These are phyloP conservation scores for Prunella vulgaris DNA, from an alignment of 257 asterid genomes.

Conservation along the genomic window DNA sequence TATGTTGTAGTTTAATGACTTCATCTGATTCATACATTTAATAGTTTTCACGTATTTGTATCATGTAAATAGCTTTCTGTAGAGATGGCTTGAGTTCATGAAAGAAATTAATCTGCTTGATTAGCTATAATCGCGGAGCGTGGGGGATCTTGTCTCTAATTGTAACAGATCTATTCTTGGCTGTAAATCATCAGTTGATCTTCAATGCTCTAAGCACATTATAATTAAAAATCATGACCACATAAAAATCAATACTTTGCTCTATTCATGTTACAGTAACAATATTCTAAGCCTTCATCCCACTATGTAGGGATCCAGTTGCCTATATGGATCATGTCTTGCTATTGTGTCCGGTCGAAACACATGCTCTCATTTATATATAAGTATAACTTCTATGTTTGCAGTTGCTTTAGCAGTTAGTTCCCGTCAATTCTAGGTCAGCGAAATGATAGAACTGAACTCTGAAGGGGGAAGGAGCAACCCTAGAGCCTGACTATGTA, in stretches of 20 bases:
- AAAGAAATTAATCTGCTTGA: neutral
- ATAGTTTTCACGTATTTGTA: neutral
- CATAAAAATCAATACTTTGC: neutral
- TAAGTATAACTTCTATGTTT: neutral
- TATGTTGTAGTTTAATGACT: neutral
- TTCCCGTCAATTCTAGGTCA: neutral
- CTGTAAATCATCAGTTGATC: neutral
- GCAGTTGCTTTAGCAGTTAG: neutral
- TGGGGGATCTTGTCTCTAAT: neutral
- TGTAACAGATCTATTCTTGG: neutral
- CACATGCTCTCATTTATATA: neutral
- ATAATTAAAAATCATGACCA: neutral
- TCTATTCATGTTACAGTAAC: neutral
- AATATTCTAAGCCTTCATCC: neutral
- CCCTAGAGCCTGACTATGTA: neutral
- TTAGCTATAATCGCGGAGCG: neutral
- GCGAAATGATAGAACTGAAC: neutral
- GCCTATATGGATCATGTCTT: neutral
- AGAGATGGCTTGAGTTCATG: neutral
- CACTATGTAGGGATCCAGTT: neutral
- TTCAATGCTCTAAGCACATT: neutral
- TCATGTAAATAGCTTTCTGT: neutral
- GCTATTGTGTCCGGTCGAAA: neutral
- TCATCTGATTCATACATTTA: neutral
- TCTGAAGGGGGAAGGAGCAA: neutral